These are phyloP conservation scores for Malus orientalis DNA, from an alignment of 306 rosid species.

Conservation along the genomic window DNA sequence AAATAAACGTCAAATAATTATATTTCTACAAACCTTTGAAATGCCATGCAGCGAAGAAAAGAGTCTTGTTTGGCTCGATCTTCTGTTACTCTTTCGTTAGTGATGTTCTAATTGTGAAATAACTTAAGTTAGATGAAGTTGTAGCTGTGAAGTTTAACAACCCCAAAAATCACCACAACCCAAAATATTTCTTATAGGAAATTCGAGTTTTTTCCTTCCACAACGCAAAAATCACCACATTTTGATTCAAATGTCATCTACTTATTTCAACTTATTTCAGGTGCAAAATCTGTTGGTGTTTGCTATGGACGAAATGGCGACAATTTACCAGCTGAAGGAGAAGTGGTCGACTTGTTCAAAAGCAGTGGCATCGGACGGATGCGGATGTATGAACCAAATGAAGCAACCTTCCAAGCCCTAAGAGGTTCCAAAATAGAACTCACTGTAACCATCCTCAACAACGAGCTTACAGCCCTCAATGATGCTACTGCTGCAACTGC, in stretches of 20 bases:
- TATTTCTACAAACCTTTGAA: too few species aligned
- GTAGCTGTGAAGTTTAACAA: too few species aligned
- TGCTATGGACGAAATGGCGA: conserved; percentile 35
- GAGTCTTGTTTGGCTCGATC: too few species aligned
- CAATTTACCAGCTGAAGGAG: conserved; percentile 29
- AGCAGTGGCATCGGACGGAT: conserved; percentile 23
- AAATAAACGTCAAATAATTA: too few species aligned
- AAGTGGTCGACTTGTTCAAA: conserved; percentile 28
- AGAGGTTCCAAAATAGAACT: conserved; percentile 46
- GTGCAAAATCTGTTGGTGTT: conserved; percentile 38
- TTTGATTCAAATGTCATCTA: background rate
- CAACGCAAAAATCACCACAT: background rate
- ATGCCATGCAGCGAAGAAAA: too few species aligned
- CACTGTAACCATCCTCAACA: conserved; percentile 22
- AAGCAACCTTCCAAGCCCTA: conserved; percentile 33
- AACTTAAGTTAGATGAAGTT: too few species aligned
- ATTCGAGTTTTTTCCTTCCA: background rate
- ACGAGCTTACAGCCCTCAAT: conserved; percentile 12
- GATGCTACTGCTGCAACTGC: conserved; percentile 18
- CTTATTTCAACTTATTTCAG: conserved; percentile 33
- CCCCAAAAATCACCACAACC: too few species aligned
- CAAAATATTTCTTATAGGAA: too few species aligned
- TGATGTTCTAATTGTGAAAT: too few species aligned
- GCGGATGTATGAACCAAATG: conserved; percentile 33
- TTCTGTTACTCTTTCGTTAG: too few species aligned